Evolutionary conservation across 257 asterid genomes (phyloP).

Genomic region (Rehmannia glutinosa): DNA sequence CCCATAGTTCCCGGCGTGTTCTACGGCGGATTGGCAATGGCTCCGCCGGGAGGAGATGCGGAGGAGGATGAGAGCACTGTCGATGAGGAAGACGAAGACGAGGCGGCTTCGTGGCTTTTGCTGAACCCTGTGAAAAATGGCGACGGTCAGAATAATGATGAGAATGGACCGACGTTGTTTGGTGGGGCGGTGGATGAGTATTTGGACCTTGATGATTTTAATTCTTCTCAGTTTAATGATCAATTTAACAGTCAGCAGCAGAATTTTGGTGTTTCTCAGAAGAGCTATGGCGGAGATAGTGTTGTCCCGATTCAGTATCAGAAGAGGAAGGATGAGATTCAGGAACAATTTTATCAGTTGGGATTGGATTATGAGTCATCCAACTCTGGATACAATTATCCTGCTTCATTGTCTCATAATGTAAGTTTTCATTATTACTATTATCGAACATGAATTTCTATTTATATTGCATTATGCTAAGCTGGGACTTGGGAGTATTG

Average conservation of each 20-base stretch:
- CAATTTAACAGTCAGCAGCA: conserved; percentile 30
- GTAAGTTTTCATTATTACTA: no score
- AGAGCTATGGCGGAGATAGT: conserved; percentile 38
- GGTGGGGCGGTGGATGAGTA: conserved; percentile 51
- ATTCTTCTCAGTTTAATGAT: conserved; percentile 24
- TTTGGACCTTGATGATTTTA: conserved; percentile 46
- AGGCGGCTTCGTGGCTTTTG: conserved; percentile 67
- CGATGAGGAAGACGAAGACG: conserved; percentile 50
- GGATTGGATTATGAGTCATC: conserved; percentile 12
- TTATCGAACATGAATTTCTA: no score
- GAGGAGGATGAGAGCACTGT: not conserved
- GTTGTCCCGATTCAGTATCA: conserved; percentile 37
- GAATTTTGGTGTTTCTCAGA: conserved; percentile 26
- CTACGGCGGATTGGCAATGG: conserved; percentile 8
- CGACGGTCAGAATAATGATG: not conserved
- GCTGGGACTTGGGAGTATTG: no score
- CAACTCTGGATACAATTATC: conserved; percentile 28
- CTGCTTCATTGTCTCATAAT: conserved; percentile 38
- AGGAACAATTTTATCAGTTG: not conserved
- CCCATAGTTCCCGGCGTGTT: conserved; percentile 37
- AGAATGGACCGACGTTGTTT: conserved; percentile 15
- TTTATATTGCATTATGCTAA: no score
- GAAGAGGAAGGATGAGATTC: no score
- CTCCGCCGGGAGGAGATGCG: not conserved
- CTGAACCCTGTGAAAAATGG: conserved; percentile 36